Percentiles rank a stretch among this genome's conserved stretches.
Evolutionary conservation across 2,329 filamentous ascomycete species (phyloP).

Genomic region (Blastomyces emzantsi): DNA sequence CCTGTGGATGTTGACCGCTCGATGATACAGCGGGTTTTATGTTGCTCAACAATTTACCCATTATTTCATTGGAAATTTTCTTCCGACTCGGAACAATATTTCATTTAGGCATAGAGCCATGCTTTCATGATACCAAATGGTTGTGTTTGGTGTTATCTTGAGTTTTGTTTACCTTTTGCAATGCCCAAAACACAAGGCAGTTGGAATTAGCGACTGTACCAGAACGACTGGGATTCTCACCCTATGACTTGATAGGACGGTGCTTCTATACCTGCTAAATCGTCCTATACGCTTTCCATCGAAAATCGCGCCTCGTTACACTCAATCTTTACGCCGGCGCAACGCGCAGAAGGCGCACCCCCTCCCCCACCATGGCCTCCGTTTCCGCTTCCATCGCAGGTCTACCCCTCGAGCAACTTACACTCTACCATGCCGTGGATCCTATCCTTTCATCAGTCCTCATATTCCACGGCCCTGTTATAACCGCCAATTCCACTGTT

Average conservation of each 20-base stretch:
- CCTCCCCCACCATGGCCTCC: slow-evolving; percentile 62
- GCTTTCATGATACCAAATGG: background rate
- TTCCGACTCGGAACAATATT: background rate
- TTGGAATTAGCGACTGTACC: background rate
- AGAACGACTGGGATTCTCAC: background rate
- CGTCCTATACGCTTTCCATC: background rate
- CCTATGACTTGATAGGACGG: background rate
- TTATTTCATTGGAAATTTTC: background rate
- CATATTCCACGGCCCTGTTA: slow-evolving; percentile 86
- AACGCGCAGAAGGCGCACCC: slow-evolving; percentile 1
- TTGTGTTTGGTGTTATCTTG: background rate
- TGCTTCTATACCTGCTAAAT: background rate
- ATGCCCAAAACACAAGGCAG: background rate
- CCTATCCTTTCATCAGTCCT: slow-evolving; percentile 70
- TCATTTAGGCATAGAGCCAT: background rate
- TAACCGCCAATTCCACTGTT: slow-evolving; percentile 74
- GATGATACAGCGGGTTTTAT: background rate
- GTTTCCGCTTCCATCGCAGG: slow-evolving; percentile 65
- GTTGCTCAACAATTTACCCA: background rate
- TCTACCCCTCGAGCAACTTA: slow-evolving; percentile 70
- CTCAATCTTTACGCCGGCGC: slow-evolving; percentile 1
- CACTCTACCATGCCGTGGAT: slow-evolving; percentile 83
- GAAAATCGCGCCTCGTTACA: background rate
- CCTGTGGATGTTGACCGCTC: slow-evolving; percentile 2
- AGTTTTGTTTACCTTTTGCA: slow-evolving; percentile 6